Percentiles rank a stretch among this genome's conserved stretches.
These are phyloP conservation scores for Trypanosoma avium DNA, from an alignment of 208 protist species.

Conservation along the genomic window DNA sequence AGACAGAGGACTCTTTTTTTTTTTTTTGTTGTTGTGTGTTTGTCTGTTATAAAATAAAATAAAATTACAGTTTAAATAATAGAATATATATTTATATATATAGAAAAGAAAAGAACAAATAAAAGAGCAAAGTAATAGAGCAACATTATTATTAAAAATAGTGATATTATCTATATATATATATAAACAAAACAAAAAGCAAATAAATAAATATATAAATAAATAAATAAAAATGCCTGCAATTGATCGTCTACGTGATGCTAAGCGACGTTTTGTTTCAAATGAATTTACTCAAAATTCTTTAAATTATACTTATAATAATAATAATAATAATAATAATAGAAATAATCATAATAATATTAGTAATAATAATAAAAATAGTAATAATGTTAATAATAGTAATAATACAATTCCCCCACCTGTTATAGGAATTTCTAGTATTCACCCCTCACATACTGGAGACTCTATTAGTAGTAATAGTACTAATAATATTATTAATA, in stretches of 20 bases:
- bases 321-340: neutral
- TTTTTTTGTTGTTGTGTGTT: too few relatives aligned
- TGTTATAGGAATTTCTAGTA: neutral
- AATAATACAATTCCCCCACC: neutral
- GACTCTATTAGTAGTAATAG: neutral
- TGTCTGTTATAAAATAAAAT: too few relatives aligned
- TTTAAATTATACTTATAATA: neutral
- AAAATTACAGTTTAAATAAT: too few relatives aligned
- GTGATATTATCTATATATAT: too few relatives aligned
- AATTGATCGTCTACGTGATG: slow-evolving; percentile 11
- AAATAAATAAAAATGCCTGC: slow-evolving; percentile 7
- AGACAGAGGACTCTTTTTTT: too few relatives aligned
- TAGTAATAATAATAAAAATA: neutral
- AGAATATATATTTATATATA: too few relatives aligned
- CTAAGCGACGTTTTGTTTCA: slow-evolving; percentile 12
- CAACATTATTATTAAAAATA: too few relatives aligned
- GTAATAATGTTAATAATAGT: neutral
- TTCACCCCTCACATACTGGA: neutral
- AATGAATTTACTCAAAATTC: neutral
- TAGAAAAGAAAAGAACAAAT: too few relatives aligned
- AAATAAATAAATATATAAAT: slow-evolving; percentile 6
- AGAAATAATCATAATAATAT: neutral
- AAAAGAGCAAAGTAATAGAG: too few relatives aligned
- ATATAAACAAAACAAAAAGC: too few relatives aligned
- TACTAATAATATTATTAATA: neutral